Percentiles rank a stretch among this genome's conserved stretches.
Conservation (phyloP, 2,329 filamentous ascomycete genomes). For the Trichoderma atroviride region DNA sequence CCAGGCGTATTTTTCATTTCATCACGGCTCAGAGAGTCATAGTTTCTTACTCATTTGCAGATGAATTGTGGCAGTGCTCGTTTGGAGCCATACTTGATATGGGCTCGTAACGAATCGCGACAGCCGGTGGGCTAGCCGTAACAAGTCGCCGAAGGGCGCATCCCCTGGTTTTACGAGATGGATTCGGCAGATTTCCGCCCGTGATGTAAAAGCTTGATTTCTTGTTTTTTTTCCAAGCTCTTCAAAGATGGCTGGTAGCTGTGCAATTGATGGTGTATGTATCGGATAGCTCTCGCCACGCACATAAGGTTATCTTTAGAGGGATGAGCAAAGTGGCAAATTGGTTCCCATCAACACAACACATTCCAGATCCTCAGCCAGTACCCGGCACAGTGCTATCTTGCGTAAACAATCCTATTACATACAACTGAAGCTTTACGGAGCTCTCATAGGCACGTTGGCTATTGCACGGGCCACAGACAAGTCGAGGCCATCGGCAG, state of each 20-base stretch:
- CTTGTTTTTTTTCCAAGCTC: not conserved
- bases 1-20: not conserved
- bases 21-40: not conserved
- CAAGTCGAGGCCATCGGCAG: not conserved
- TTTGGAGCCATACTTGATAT: constrained; percentile 14
- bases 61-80: constrained; percentile 8
- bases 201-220: constrained; percentile 1
- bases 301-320: not conserved
- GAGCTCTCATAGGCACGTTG: not conserved
- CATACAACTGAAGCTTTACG: not conserved
- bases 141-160: constrained; percentile 3
- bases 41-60: not conserved
- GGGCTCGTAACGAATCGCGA: constrained; percentile 14
- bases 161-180: not conserved
- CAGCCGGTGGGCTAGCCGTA: constrained; percentile 11
- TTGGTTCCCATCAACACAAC: not conserved
- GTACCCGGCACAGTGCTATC: not conserved
- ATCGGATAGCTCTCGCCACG: not conserved
- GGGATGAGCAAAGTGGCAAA: not conserved
- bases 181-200: constrained; percentile 13
- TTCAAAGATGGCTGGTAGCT: not conserved
- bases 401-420: not conserved
- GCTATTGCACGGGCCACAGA: constrained; percentile 5
- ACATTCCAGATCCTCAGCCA: not conserved
- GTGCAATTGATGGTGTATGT: not conserved